A percentile compares a stretch with the other conserved stretches of the same genome.
These are phyloP conservation scores for Acanthamoeba royreba DNA, from an alignment of 208 protist genomes.

Conservation along the genomic window DNA sequence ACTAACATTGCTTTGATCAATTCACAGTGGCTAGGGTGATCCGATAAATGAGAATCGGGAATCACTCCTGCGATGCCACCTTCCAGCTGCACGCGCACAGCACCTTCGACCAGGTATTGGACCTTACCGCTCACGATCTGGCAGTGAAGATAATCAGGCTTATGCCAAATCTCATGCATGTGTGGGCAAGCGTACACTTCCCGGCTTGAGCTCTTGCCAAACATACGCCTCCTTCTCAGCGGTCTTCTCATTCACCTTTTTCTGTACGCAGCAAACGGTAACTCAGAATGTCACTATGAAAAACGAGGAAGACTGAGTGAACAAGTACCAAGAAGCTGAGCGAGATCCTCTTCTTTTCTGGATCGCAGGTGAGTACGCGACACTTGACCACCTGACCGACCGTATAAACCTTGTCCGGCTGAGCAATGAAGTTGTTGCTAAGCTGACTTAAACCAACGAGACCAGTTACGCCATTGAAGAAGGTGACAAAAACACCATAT, in stretches of 20 bases:
- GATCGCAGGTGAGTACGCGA: conserved; percentile 6
- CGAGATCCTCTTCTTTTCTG: not conserved
- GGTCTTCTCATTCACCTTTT: not conserved
- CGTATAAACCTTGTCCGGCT: not conserved
- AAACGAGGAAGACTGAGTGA: not conserved
- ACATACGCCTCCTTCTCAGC: not conserved
- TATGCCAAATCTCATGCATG: not conserved
- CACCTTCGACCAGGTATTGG: conserved; percentile 23
- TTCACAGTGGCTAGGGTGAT: not conserved
- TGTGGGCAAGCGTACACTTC: not conserved
- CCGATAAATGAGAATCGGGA: not conserved
- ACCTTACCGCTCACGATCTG: conserved; percentile 13
- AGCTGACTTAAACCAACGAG: not conserved
- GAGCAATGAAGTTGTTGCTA: not conserved
- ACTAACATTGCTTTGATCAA: not conserved
- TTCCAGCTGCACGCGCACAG: not conserved
- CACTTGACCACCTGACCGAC: conserved; percentile 33
- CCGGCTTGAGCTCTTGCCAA: not conserved
- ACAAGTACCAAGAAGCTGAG: conserved; percentile 15
- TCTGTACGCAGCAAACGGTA: not conserved
- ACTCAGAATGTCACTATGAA: not conserved
- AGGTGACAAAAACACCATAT: conserved; percentile 33
- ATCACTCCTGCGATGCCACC: not conserved
- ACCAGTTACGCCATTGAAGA: conserved; percentile 40
- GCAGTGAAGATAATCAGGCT: not conserved